Conservation (phyloP, 2,329 filamentous ascomycete genomes). For the Trichocomaceae sp. region DNA sequence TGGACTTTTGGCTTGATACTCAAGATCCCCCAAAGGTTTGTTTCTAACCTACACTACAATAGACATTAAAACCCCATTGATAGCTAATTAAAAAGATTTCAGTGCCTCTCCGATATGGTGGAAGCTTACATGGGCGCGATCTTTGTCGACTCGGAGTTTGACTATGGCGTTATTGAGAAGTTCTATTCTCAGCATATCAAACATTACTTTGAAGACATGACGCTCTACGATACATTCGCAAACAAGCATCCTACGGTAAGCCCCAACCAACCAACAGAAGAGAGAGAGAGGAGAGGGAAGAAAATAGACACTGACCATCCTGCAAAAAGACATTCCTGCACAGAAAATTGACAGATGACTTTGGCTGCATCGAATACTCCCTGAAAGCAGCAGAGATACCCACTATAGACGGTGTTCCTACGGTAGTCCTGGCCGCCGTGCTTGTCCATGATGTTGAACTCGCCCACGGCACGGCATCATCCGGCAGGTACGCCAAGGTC, state of each 20-base stretch:
- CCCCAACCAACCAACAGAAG: neutral
- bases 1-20: conserved; percentile 39
- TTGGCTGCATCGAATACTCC: conserved; percentile 58
- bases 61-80: neutral
- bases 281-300: neutral
- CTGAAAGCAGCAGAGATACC: conserved; percentile 43
- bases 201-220: conserved; percentile 79
- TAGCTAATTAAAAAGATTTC: conserved; percentile 25
- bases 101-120: conserved; percentile 72
- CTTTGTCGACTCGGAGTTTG: conserved; percentile 80
- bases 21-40: conserved; percentile 39
- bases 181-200: conserved; percentile 74
- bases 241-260: conserved; percentile 69
- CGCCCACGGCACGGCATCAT: conserved; percentile 56
- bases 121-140: conserved; percentile 86
- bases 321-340: conserved; percentile 56
- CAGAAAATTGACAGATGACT: conserved; percentile 56
- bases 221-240: conserved; percentile 77
- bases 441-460: conserved; percentile 67
- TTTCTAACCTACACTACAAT: neutral
- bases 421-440: conserved; percentile 60
- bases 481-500: conserved; percentile 66
- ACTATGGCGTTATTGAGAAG: conserved; percentile 62
- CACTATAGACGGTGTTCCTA: conserved; percentile 39
- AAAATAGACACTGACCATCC: conserved; percentile 7